Conservation (phyloP, 1,284 basidiomycete genomes). For the Irpex lacteus region DNA sequence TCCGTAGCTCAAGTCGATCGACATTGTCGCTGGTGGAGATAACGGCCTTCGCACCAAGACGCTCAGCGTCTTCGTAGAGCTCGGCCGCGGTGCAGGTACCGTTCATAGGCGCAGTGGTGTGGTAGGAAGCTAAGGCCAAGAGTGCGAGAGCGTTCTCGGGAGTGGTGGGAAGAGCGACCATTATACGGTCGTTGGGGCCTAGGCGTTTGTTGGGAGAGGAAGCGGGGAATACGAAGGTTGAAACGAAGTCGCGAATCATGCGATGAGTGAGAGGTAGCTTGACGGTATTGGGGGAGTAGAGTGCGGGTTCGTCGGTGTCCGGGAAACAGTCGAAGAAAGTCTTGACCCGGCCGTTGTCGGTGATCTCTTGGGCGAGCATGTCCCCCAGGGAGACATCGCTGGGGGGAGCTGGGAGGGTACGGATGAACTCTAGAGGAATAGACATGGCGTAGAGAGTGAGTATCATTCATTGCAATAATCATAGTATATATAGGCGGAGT, state of each 20-base stretch:
- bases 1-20: constrained; percentile 33
- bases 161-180: constrained; percentile 41
- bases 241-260: constrained; percentile 33
- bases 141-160: constrained; percentile 43
- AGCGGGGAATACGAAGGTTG: constrained; percentile 36
- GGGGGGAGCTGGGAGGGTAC: constrained; percentile 21
- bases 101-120: constrained; percentile 44
- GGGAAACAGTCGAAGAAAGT: constrained; percentile 38
- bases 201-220: constrained; percentile 26
- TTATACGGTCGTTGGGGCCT: constrained; percentile 42
- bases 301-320: too few relatives aligned
- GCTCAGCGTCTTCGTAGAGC: constrained; percentile 37
- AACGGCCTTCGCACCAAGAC: constrained; percentile 36
- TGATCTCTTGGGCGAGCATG: constrained; percentile 29
- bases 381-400: constrained; percentile 34
- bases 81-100: constrained; percentile 41
- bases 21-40: constrained; percentile 37
- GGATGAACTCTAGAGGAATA: constrained; percentile 33
- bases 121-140: constrained; percentile 38
- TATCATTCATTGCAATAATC: not conserved
- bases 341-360: constrained; percentile 25
- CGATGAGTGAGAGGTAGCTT: constrained; percentile 32
- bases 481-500: too few relatives aligned
- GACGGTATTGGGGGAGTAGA: constrained; percentile 21
- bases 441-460: constrained; percentile 23